Evolutionary conservation across 148 eudicot genomes (phyloP), one percentile per base, ranked within the genome.

Genomic region (Vaccinium macrocarpon): DNA sequence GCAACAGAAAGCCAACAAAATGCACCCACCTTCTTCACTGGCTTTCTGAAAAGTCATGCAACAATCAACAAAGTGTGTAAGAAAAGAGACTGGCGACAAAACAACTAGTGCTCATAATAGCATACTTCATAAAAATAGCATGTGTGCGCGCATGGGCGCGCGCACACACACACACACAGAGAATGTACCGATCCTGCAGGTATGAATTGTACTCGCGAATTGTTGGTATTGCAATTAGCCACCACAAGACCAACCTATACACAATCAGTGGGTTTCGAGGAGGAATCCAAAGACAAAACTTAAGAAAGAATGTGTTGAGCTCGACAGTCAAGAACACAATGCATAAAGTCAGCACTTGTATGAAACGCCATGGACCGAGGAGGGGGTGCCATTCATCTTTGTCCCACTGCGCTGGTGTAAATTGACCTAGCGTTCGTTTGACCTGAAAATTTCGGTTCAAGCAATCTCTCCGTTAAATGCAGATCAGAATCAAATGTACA

Each of bases 341-440:
- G 87, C 99, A 97, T 56, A 97, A 94, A 86, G 84, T 91, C 27
- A 95, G 87, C 79, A 97, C 97, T 97, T 97, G 98, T 72, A 95
- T 79, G 86, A 97, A 97, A 80, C 99, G 95, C 92, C 93, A 92
- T 66, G 99, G 99, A 84, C 98, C 98, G 81, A 93, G 97, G 59
- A 97, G 92, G 51, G 98, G 99, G 82, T 91, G 97, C 99, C 99
- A 97, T 88, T 97, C 99, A 82, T 97, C 99, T 90, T 97, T 97
- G 87, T 97, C 99, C 99, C 99, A 97, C 81, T 90, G 92, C 51
- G 99, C 99, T 72, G 99, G 99, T 68, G 99, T 97, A 85, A 97
- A 97, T 83, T 97, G 99, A 61, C 95, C 94, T 73, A 97, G 88
- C 18, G 98, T 96, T 83, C 98, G 93, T 84, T 91, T 95, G 23